phyloP scores from a whole-genome alignment of 495 filamentous ascomycete genomes.

The Penicillium fimorum region DNA sequence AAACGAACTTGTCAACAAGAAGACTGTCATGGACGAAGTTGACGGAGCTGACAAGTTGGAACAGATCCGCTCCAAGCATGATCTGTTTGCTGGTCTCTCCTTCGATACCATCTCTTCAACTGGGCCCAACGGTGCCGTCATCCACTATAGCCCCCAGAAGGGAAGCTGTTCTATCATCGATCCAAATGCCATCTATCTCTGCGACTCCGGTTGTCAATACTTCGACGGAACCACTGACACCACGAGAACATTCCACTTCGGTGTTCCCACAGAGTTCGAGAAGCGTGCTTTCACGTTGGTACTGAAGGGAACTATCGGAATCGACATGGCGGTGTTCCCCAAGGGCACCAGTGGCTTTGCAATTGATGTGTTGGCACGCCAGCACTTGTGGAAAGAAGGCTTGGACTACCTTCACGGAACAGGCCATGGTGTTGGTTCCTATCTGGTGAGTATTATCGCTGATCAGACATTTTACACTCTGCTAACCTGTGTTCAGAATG shows the following conservation, averaged over 20 bases:
- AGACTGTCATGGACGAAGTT: slow-evolving; percentile 78
- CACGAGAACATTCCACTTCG: slow-evolving; percentile 91
- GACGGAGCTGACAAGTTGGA: slow-evolving; percentile 89
- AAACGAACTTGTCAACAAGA: slow-evolving; percentile 74
- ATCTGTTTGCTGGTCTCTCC: slow-evolving; percentile 85
- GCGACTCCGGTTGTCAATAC: slow-evolving; percentile 95
- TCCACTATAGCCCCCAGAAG: slow-evolving; percentile 92
- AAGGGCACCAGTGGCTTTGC: slow-evolving; percentile 94
- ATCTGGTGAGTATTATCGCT: slow-evolving; percentile 47
- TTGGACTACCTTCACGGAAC: slow-evolving; percentile 97
- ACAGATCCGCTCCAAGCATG: slow-evolving; percentile 72
- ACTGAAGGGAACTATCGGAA: slow-evolving; percentile 90
- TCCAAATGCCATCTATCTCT: slow-evolving; percentile 85
- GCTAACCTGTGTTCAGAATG: slow-evolving; percentile 58
- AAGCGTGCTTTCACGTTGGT: slow-evolving; percentile 92
- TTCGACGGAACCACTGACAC: slow-evolving; percentile 96
- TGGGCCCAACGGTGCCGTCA: slow-evolving; percentile 91
- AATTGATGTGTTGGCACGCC: slow-evolving; percentile 82
- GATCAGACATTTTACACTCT: neutral
- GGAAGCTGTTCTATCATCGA: slow-evolving; percentile 83
- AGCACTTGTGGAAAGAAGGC: slow-evolving; percentile 89
- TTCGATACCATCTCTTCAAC: slow-evolving; percentile 97
- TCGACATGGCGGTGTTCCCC: slow-evolving; percentile 86
- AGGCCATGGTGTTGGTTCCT: slow-evolving; percentile 94
- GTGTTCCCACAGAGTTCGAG: slow-evolving; percentile 79